Percentiles rank a stretch among this genome's conserved stretches.
These are phyloP conservation scores for Solanum hybrid DNA, from an alignment of 305 asterid species.

Conservation along the genomic window DNA sequence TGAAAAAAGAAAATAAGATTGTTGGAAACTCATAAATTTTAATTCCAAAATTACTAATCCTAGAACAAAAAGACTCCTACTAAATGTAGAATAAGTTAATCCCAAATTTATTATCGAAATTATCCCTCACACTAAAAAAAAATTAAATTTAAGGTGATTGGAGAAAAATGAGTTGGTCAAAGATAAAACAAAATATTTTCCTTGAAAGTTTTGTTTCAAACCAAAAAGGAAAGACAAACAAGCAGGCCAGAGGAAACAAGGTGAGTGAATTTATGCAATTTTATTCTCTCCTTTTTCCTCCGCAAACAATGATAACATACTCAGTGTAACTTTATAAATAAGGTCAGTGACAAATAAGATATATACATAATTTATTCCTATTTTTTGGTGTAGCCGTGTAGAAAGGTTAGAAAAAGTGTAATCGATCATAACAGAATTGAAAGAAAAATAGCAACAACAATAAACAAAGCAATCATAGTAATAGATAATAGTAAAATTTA, in stretches of 20 bases:
- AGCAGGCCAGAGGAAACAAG: not conserved
- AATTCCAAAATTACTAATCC: not conserved
- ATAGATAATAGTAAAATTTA: too few relatives aligned
- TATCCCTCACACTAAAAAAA: not conserved
- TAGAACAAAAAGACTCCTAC: not conserved
- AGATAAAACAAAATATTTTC: not conserved
- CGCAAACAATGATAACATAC: too few relatives aligned
- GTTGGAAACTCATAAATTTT: too few relatives aligned
- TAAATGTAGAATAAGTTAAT: not conserved
- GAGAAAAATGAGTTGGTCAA: not conserved
- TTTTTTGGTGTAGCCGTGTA: too few relatives aligned
- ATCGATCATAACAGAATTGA: not conserved
- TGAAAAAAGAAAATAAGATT: too few relatives aligned
- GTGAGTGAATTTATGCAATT: not conserved
- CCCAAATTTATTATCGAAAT: not conserved
- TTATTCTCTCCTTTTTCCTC: not conserved
- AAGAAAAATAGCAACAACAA: not conserved
- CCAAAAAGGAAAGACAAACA: not conserved
- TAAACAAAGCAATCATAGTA: not conserved
- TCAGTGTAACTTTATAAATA: too few relatives aligned
- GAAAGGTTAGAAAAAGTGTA: not conserved
- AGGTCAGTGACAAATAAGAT: too few relatives aligned
- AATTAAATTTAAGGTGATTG: too few relatives aligned
- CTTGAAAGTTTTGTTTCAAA: not conserved
- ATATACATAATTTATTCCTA: too few relatives aligned